phyloP scores from a whole-genome alignment of 352 stramenopile species.

The Aphanomyces stellatus region DNA sequence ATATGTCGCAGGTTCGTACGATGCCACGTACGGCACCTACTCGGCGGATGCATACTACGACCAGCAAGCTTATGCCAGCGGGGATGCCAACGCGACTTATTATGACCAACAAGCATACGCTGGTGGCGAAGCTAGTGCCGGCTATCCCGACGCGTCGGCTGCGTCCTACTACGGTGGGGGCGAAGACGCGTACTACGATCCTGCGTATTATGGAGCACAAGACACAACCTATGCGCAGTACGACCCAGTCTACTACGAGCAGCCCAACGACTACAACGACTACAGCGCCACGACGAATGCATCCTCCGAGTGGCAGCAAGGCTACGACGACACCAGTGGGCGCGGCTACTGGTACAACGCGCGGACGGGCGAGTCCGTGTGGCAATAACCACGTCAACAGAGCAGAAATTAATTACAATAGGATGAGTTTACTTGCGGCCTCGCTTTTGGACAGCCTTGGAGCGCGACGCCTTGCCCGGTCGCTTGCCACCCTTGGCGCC shows the following conservation, averaged over 20 bases:
- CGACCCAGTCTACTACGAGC: background rate
- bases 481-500: slow-evolving; percentile 29
- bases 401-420: background rate
- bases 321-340: background rate
- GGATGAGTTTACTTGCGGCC: slow-evolving; percentile 16
- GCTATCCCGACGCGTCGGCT: too few relatives aligned
- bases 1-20: too few relatives aligned
- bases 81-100: too few relatives aligned
- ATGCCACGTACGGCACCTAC: too few relatives aligned
- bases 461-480: slow-evolving; percentile 44
- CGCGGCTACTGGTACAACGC: slow-evolving; percentile 16
- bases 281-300: background rate
- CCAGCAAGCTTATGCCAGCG: too few relatives aligned
- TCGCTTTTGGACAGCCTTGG: slow-evolving; percentile 22
- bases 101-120: too few relatives aligned
- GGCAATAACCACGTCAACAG: background rate
- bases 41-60: too few relatives aligned
- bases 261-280: background rate
- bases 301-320: slow-evolving; percentile 16
- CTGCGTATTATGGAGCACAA: background rate
- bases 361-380: slow-evolving; percentile 16
- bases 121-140: too few relatives aligned
- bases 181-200: background rate
- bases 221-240: background rate
- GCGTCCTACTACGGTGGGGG: too few relatives aligned